A percentile compares a stretch with the other conserved stretches of the same genome.
These are phyloP conservation scores for Hygrophorus russula DNA, from an alignment of 768 basidiomycete species.

Conservation along the genomic window DNA sequence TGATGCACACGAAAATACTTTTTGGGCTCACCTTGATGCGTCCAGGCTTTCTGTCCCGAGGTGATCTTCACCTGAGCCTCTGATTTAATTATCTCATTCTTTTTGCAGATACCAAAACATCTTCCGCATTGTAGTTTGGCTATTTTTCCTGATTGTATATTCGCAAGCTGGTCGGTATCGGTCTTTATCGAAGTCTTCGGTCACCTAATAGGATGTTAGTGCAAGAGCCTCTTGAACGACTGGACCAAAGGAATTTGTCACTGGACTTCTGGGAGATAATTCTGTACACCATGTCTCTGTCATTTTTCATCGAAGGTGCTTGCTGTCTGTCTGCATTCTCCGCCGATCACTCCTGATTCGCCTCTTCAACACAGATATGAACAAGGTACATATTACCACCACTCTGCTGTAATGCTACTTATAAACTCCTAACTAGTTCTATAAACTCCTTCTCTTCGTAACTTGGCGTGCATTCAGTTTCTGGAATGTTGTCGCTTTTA, in stretches of 20 bases:
- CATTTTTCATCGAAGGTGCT: slow-evolving; percentile 74
- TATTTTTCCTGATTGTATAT: slow-evolving; percentile 69
- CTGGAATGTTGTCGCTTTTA: slow-evolving; percentile 60
- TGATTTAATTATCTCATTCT: background rate
- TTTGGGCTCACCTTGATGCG: slow-evolving; percentile 69
- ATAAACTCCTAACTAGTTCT: slow-evolving; percentile 33
- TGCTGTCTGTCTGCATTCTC: slow-evolving; percentile 5
- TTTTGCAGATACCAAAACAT: slow-evolving; percentile 67
- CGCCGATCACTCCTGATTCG: background rate
- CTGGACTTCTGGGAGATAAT: slow-evolving; percentile 75
- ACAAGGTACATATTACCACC: slow-evolving; percentile 32
- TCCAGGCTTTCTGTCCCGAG: slow-evolving; percentile 72
- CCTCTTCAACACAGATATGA: slow-evolving; percentile 28
- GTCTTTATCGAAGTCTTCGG: background rate
- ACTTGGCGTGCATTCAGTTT: slow-evolving; percentile 77
- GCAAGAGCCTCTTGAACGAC: slow-evolving; percentile 62
- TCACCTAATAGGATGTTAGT: slow-evolving; percentile 28
- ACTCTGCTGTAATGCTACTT: background rate
- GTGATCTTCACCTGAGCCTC: slow-evolving; percentile 18
- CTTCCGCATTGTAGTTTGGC: slow-evolving; percentile 68
- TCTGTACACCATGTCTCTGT: slow-evolving; percentile 67
- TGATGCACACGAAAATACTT: slow-evolving; percentile 36
- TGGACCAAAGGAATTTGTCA: slow-evolving; percentile 39
- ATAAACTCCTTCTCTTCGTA: slow-evolving; percentile 59
- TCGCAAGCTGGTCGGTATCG: slow-evolving; percentile 62